Evolutionary conservation across 2,329 filamentous ascomycete species (phyloP), one percentile per base, ranked within the genome.

Genomic region (Penicillium sp.): DNA sequence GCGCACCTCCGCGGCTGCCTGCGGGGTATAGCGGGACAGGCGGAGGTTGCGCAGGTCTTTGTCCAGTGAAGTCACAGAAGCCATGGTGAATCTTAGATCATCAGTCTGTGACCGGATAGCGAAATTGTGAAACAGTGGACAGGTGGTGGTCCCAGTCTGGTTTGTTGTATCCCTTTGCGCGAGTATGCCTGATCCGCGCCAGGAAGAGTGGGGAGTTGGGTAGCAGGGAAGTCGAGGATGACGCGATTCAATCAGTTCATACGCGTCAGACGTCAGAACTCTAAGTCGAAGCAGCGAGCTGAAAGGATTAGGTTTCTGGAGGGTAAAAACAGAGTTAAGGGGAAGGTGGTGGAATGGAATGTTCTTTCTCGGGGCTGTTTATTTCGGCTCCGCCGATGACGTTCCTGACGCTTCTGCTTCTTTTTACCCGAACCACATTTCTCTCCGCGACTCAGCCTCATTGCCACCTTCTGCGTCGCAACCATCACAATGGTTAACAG

Each of bases 1-100:
- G 49, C 88, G 88, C 20, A 87, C 89, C 80, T 98, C 93, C 68
- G 91, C 91, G 54, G 92, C 93, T 42, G 93, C 93, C 69, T 90
- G 87, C 22, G 92, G 92, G 1, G 94, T 98, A 79, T 96, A 98
- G 79, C 94, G 91, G 62, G 93, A 91, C 71, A 96, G 83, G 78
- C 95, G 93, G 84, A 98, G 78, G 76, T 88, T 92, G 83, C 91
- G 91, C 87, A 99, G 84, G 82, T 99, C 95, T 78, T 94, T 94
- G 79, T 98, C 95, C 62, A 99, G 83, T 64, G 92, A 96, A 64
- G 91, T 86, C 35, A 98, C 94, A 41, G 94, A 96, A 69, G 94
- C 93, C 94, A 98, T 98, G 66, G 54, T 74, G 62, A 55, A n/a
- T 51, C 8, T 43, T 8, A n/a, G 43, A 38, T 51, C 14, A 52